These are phyloP conservation scores for Recurvomyces mirabilis DNA, from an alignment of 495 filamentous ascomycete genomes.

Conservation along the genomic window DNA sequence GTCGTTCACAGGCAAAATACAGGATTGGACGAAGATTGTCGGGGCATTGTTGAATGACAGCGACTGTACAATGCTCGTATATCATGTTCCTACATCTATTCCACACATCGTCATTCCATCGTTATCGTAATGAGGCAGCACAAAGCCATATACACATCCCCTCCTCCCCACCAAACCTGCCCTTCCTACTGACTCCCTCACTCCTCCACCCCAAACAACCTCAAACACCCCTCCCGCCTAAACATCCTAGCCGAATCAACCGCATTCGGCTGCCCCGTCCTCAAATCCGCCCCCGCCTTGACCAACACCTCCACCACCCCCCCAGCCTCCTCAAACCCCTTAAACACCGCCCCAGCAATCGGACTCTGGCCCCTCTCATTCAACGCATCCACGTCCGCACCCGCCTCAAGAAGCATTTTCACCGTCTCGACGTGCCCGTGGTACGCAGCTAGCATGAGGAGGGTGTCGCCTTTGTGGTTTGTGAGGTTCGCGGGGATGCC, in stretches of 20 bases:
- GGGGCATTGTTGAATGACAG: too few relatives aligned
- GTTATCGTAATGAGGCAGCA: too few relatives aligned
- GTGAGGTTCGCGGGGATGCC: constrained; percentile 35
- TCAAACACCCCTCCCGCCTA: constrained; percentile 24
- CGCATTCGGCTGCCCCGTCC: constrained; percentile 30
- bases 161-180: too few relatives aligned
- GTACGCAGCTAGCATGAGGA: constrained; percentile 34
- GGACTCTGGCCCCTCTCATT: constrained; percentile 33
- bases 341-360: constrained; percentile 35
- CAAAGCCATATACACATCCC: too few relatives aligned
- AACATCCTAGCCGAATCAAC: constrained; percentile 33
- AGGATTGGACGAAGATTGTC: too few relatives aligned
- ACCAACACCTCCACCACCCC: constrained; percentile 29
- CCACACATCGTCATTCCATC: too few relatives aligned
- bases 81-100: too few relatives aligned
- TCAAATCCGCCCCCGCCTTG: constrained; percentile 27
- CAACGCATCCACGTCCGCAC: constrained; percentile 30
- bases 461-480: constrained; percentile 32
- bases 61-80: too few relatives aligned
- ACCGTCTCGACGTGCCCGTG: constrained; percentile 28
- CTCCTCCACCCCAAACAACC: constrained; percentile 24
- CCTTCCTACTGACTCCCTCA: too few relatives aligned
- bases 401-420: constrained; percentile 22
- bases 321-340: constrained; percentile 31
- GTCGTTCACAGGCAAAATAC: too few relatives aligned